Evolutionary conservation across 169 alveolate genomes (phyloP), one percentile per base, ranked within the genome.

Genomic region (Perkinsus olseni): DNA sequence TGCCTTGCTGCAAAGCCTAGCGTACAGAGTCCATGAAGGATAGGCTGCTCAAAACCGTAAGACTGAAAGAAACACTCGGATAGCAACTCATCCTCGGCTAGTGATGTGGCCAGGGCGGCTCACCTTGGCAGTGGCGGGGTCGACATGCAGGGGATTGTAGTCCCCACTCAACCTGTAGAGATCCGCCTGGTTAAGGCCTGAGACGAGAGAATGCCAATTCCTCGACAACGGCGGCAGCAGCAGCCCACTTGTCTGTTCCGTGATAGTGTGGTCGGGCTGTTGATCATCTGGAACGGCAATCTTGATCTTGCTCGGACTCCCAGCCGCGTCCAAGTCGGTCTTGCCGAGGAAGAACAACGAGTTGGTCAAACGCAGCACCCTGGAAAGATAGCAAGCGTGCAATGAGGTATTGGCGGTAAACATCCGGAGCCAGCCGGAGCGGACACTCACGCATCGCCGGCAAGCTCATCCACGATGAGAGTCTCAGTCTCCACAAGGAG

Each of bases 21-120:
- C 28, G 96, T 92, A 91, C 96, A 95, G 74, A 96, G 93, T 10
- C 97, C 97, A 91, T 96, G 97, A 39, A 96, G 93, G 93, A 96
- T 96, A 6, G 97, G 97, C 45, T 92, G 94, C 34, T 96, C 97
- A 92, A 94, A 96, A 34, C 96, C 96, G 38, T 62, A 62, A 24
- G 82, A 62, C 82, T 62, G 31, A 62, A 4, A 28, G 31, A 24
- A 1, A 1, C 17, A 62, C 34, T 28, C 11, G n/a, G n/a, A n/a
- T n/a, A n/a, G n/a, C n/a, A n/a, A n/a, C n/a, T n/a, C n/a, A n/a
- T n/a, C n/a, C n/a, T n/a, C n/a, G n/a, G n/a, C 24, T 45, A 45
- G 62, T 45, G 62, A 45, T 10, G 17, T 10, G 62, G 6, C 6
- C 6, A 17, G 62, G 8, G 37, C 82, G 82, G 6, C 96, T 96